Base-by-base conservation (phyloP, 306 rosid species). In the Vigna nakashimae region DNA sequence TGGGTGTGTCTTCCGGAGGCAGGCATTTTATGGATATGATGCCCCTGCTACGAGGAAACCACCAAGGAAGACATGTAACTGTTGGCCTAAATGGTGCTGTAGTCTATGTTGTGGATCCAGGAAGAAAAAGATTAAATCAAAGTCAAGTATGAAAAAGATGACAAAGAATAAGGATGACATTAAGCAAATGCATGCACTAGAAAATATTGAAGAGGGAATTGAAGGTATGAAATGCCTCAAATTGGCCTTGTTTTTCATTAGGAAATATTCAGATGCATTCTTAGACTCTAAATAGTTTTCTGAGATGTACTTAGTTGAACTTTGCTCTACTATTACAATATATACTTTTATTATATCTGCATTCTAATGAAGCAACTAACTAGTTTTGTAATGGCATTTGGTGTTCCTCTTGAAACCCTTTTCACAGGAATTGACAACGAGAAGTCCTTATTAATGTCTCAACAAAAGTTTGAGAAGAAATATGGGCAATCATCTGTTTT, bases 1-100 rank as follows among this genome's bases (percentile, higher is more conserved):
- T 51, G 98, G 98, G 62, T 91, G 98, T 46, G 97, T 93, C 65
- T 93, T 93, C 83, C 83, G 98, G 86, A 88, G 98, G 90, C 97
- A 91, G 78, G 98, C 98, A 34, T 93, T 93, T 7, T 93, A 92
- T 40, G 97, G 97, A 53, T 89, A 79, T 78, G 97, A 92, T 83
- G 96, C 97, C 79, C 97, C 97, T n/a, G 50, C 73, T 24, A 84
- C 82, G 78, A 92, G 89, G 90, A 92, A 90, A 80, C 62, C 93
- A 49, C 96, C 96, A 5, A 32, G 91, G 71, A 90, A 80, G 59
- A 90, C 97, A 22, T 90, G 96, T 80, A 92, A 92, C 83, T 92
- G 97, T 85, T 88, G 73, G 91, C 97, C 97, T 55, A 92, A 75
- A 65, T 92, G 92, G 96, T 92, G 97, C 84, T 92, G 97, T 83